Percentiles rank a stretch among this genome's conserved stretches.
phyloP scores from a whole-genome alignment of 192 early-diverging fungal genomes.

The Coemansia sp. region DNA sequence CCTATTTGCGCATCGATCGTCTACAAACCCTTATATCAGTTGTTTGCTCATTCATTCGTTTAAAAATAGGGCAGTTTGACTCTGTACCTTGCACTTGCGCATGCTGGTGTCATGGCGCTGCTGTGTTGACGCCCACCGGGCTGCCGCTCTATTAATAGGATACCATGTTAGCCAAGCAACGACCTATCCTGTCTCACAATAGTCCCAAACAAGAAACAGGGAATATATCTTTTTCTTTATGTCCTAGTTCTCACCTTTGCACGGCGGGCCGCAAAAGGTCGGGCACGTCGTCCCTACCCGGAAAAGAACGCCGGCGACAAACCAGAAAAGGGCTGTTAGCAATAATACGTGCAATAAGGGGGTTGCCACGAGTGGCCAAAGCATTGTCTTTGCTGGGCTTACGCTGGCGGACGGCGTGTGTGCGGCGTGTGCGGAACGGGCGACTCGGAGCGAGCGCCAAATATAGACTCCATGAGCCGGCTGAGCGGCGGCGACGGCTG shows the following conservation, averaged over 20 bases:
- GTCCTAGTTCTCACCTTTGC: slow-evolving; percentile 29
- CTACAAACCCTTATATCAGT: slow-evolving; percentile 17
- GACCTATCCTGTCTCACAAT: neutral
- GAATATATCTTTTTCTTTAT: neutral
- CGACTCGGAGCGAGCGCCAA: slow-evolving; percentile 19
- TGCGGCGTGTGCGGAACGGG: slow-evolving; percentile 2
- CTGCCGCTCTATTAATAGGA: slow-evolving; percentile 29
- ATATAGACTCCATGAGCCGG: slow-evolving; percentile 28
- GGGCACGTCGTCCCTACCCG: slow-evolving; percentile 27
- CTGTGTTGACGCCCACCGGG: slow-evolving; percentile 31
- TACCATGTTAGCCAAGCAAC: neutral
- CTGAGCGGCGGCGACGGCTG: slow-evolving; percentile 17
- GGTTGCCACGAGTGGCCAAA: neutral
- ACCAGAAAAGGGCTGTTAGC: neutral
- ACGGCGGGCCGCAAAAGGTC: slow-evolving; percentile 38
- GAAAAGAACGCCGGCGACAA: neutral
- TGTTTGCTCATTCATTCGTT: neutral
- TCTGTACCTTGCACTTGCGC: slow-evolving; percentile 42
- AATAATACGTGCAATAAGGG: too few relatives aligned
- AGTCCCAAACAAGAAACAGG: slow-evolving; percentile 1
- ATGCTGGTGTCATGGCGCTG: slow-evolving; percentile 36
- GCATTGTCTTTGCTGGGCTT: slow-evolving; percentile 1
- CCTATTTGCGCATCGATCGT: slow-evolving; percentile 24
- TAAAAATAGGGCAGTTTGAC: neutral
- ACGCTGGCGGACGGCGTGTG: slow-evolving; percentile 6